Evolutionary conservation across 2,329 filamentous ascomycete species (phyloP).

Genomic region (Aspergillus sp.): DNA sequence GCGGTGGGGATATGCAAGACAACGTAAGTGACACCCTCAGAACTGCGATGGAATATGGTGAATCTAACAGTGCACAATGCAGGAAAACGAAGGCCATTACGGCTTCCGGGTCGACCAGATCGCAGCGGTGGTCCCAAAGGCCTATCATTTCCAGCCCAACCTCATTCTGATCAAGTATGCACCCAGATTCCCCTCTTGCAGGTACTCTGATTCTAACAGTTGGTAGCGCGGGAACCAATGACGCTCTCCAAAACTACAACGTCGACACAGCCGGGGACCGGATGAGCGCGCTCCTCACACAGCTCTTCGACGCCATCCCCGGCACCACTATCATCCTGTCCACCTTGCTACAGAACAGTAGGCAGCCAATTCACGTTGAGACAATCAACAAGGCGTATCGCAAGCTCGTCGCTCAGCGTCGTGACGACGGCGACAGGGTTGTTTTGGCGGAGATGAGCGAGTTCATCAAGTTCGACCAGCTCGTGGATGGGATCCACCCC

Average conservation of each 20-base stretch:
- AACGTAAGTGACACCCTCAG: constrained; percentile 21
- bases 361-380: not conserved
- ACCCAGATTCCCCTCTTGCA: not conserved
- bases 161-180: constrained; percentile 27
- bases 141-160: constrained; percentile 20
- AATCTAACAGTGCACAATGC: not conserved
- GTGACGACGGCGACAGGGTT: constrained; percentile 16
- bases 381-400: constrained; percentile 27
- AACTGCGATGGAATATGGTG: too few relatives aligned
- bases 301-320: constrained; percentile 21
- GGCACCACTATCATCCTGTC: constrained; percentile 32
- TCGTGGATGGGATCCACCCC: constrained; percentile 23
- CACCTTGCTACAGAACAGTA: constrained; percentile 26
- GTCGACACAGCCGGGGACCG: constrained; percentile 19
- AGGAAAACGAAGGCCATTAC: constrained; percentile 24
- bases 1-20: constrained; percentile 8
- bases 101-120: constrained; percentile 23
- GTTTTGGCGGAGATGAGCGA: constrained; percentile 26
- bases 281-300: constrained; percentile 26
- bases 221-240: constrained; percentile 34
- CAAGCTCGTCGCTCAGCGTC: constrained; percentile 18
- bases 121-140: constrained; percentile 8
- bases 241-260: constrained; percentile 22
- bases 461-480: constrained; percentile 15
- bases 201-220: not conserved